These are phyloP conservation scores for Backusella sp. DNA, from an alignment of 192 early-diverging fungal genomes.

Conservation along the genomic window DNA sequence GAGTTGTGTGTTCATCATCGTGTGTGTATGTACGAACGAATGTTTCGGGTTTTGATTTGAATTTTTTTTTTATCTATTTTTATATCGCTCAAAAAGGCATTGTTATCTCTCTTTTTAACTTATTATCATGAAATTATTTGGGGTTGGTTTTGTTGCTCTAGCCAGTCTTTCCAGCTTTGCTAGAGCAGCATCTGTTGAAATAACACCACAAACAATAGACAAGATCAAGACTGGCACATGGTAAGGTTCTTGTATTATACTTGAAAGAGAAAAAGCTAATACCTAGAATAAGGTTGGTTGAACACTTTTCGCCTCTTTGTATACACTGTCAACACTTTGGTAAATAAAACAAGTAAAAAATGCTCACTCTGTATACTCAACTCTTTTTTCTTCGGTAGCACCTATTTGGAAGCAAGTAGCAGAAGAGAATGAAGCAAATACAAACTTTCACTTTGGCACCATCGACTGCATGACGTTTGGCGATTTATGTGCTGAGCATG, in stretches of 20 bases:
- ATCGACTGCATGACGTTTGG: constrained; percentile 67
- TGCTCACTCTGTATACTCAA: neutral
- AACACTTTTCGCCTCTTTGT: constrained; percentile 49
- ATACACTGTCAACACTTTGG: constrained; percentile 42
- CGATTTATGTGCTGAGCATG: constrained; percentile 61
- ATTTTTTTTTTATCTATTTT: neutral
- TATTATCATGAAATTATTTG: neutral
- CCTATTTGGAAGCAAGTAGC: constrained; percentile 49
- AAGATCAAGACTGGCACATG: neutral
- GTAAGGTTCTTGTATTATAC: neutral
- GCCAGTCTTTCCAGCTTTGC: neutral
- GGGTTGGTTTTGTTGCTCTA: neutral
- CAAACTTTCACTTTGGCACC: constrained; percentile 61
- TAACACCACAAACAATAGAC: neutral
- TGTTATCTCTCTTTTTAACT: neutral
- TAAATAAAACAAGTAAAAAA: constrained; percentile 10
- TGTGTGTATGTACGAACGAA: too few relatives aligned
- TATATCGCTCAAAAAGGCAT: neutral
- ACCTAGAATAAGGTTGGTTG: constrained; percentile 42
- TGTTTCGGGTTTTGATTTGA: neutral
- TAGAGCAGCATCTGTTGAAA: neutral
- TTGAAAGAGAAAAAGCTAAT: neutral
- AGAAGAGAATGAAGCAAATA: constrained; percentile 35
- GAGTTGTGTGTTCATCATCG: too few relatives aligned
- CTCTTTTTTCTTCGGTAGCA: constrained; percentile 23